Conservation (phyloP, 2,329 filamentous ascomycete genomes). For the Cyphellophora europaea region DNA sequence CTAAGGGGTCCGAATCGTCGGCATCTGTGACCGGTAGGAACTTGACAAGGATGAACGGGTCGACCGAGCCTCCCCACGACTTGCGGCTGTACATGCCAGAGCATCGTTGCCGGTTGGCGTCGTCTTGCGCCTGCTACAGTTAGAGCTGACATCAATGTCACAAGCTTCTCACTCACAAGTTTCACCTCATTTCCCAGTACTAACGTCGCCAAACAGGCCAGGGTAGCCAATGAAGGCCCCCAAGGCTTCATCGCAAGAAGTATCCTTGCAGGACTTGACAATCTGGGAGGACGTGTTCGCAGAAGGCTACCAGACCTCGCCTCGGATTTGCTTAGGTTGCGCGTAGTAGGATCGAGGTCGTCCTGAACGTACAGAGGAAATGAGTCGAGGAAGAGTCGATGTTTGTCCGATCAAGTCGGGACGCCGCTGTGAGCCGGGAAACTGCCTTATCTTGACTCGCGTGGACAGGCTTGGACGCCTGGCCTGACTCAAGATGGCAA, state of each 20-base stretch:
- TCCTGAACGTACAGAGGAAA: too few relatives aligned
- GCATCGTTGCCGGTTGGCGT: slow-evolving; percentile 73
- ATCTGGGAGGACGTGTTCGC: too few relatives aligned
- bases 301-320: too few relatives aligned
- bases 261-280: too few relatives aligned
- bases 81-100: slow-evolving; percentile 88
- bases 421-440: too few relatives aligned
- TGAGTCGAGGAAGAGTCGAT: too few relatives aligned
- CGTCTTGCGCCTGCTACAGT: slow-evolving; percentile 56
- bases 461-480: too few relatives aligned
- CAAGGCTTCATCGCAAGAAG: slow-evolving; percentile 11
- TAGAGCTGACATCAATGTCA: slow-evolving; percentile 6
- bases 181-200: slow-evolving; percentile 36
- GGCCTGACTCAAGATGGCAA: too few relatives aligned
- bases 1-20: slow-evolving; percentile 59
- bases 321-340: too few relatives aligned
- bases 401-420: too few relatives aligned
- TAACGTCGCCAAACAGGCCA: slow-evolving; percentile 14
- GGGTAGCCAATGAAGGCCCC: slow-evolving; percentile 15
- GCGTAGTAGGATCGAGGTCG: too few relatives aligned
- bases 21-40: slow-evolving; percentile 52
- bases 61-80: slow-evolving; percentile 76
- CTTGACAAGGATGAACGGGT: slow-evolving; percentile 81
- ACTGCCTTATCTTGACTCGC: too few relatives aligned
- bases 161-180: slow-evolving; percentile 27